phyloP scores from a whole-genome alignment of 768 basidiomycete genomes.

The Lactarius psammicola region DNA sequence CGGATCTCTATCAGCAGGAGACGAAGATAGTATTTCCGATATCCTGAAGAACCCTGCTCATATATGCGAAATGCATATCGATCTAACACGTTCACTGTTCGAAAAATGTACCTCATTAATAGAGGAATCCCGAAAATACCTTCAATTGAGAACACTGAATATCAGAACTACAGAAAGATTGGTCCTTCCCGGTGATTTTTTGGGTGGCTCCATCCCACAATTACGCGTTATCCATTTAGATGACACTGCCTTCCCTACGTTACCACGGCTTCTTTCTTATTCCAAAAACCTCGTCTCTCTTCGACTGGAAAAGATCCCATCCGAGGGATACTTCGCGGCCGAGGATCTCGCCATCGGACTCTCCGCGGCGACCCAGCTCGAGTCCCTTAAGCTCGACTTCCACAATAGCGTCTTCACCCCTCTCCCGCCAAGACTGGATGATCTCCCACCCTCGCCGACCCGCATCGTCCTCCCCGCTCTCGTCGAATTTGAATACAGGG shows the following conservation, averaged over 20 bases:
- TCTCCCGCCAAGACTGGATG: not conserved
- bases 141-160: not conserved
- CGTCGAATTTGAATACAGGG: not conserved
- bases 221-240: conserved; percentile 5
- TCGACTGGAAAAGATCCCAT: not conserved
- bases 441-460: not conserved
- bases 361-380: conserved; percentile 2
- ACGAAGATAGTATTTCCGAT: not conserved
- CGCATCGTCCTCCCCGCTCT: conserved; percentile 1
- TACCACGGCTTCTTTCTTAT: conserved; percentile 2
- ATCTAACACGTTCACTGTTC: not conserved
- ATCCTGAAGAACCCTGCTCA: not conserved
- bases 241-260: not conserved
- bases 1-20: not conserved
- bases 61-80: conserved; percentile 4
- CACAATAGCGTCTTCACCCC: not conserved
- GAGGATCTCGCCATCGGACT: not conserved
- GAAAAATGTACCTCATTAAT: not conserved
- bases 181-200: not conserved
- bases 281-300: conserved; percentile 4
- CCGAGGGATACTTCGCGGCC: not conserved
- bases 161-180: not conserved
- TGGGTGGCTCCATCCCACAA: conserved; percentile 1
- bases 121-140: not conserved
- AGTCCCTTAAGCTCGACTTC: not conserved